Evolutionary conservation across 2,329 filamentous ascomycete genomes (phyloP), one percentile per base, ranked within the genome.

Genomic region (Aspergillus tanneri): DNA sequence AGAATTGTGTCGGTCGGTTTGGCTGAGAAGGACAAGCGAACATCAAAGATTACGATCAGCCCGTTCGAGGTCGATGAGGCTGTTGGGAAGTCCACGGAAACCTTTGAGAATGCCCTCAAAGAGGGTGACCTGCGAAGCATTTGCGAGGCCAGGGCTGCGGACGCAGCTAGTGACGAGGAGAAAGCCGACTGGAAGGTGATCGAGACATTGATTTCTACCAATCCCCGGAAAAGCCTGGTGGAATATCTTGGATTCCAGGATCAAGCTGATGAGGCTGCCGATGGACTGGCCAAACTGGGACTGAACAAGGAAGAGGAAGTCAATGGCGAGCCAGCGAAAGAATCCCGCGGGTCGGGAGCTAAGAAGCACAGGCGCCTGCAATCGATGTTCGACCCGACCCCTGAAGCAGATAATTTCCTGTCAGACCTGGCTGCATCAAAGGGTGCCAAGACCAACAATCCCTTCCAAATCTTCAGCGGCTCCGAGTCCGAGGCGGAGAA

Each of bases 171-270:
- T 0, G 91, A 96, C 1, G 90, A 95, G 57, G 93, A 97, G 67
- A 96, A 90, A 76, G 87, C 88, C 3, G 92, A 97, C 69, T 99
- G 93, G 93, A 87, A 87, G 56, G 90, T 97, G 28, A 89, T 99
- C 68, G 85, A 93, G 69, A 93, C 90, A 2, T 72, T 99, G 52
- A 86, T 92, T 40, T 86, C 88, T 3, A 84, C 87, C 23, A 91
- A 92, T 62, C 87, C 90, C n/a, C 84, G 91, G 34, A 86, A 87
- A 66, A 85, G 88, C 66, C 85, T 99, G 48, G 81, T 93, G 18
- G 87, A 95, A 58, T 91, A 95, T 66, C 81, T 99, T 14, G 93
- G 92, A n/a, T 92, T 97, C 70, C 77, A 82, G 23, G 83, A 86
- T 49, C 64, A 69, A 30, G 79, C 82, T 47, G 82, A 80, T 41